Percentiles rank a stretch among this genome's conserved stretches.
Conservation (phyloP, 106 monocot genomes). For the Phalaenopsis aphrodite region DNA sequence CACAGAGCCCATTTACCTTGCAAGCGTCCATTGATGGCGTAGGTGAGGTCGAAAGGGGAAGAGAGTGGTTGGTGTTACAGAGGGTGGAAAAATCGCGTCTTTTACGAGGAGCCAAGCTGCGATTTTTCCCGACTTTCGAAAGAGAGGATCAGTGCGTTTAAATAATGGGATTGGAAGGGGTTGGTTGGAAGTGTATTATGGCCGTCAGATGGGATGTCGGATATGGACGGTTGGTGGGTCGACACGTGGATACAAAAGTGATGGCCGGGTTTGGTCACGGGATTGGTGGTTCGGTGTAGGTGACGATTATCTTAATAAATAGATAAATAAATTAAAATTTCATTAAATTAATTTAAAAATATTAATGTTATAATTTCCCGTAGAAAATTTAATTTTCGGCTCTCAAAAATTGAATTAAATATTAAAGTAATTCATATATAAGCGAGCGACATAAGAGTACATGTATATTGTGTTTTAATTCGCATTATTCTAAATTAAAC, state of each 20-base stretch:
- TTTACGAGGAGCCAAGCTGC: neutral
- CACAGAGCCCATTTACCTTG: slow-evolving; percentile 6
- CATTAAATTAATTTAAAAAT: no score
- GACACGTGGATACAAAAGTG: neutral
- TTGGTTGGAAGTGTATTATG: neutral
- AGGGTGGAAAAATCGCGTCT: neutral
- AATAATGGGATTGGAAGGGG: neutral
- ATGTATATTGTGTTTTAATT: no score
- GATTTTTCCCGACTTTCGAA: neutral
- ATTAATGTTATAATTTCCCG: no score
- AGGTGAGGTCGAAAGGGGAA: neutral
- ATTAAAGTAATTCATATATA: no score
- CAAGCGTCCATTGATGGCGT: neutral
- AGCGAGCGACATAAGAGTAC: no score
- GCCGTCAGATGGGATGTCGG: neutral
- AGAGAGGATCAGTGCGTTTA: neutral
- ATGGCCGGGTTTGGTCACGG: neutral
- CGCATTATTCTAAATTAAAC: no score
- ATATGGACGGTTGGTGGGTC: neutral
- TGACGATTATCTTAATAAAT: no score
- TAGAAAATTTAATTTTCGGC: no score
- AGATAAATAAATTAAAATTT: no score
- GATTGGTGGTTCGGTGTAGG: no score
- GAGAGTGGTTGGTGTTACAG: neutral
- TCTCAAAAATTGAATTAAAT: no score